A percentile compares a stretch with the other conserved stretches of the same genome.
Conservation (phyloP, 2,329 filamentous ascomycete species). For the Cytospora leucostoma region DNA sequence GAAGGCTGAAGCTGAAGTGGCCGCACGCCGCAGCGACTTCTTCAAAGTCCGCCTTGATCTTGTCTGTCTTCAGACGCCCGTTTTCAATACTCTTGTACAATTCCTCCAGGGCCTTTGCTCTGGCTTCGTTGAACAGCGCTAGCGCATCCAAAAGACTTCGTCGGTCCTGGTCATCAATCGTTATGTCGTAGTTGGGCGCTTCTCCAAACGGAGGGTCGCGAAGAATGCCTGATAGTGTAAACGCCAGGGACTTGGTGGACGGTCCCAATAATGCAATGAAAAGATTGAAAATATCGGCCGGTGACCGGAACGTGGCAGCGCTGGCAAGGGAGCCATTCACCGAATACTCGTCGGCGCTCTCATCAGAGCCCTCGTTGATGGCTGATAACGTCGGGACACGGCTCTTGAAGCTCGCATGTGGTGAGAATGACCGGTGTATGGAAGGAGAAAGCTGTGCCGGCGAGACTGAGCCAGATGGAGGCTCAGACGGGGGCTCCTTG, state of each 20-base stretch:
- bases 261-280: constrained; percentile 90
- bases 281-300: constrained; percentile 85
- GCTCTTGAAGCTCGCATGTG: constrained; percentile 39
- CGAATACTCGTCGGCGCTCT: constrained; percentile 51
- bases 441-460: constrained; percentile 37
- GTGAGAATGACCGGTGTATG: constrained; percentile 34
- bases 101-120: constrained; percentile 72
- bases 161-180: constrained; percentile 76
- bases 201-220: constrained; percentile 81
- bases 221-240: constrained; percentile 84
- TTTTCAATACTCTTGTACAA: constrained; percentile 81
- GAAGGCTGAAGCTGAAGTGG: constrained; percentile 89
- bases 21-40: constrained; percentile 97
- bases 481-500: constrained; percentile 55
- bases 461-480: constrained; percentile 37
- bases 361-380: constrained; percentile 64
- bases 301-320: constrained; percentile 52
- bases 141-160: constrained; percentile 80
- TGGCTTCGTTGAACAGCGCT: constrained; percentile 73
- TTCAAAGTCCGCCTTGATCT: constrained; percentile 88
- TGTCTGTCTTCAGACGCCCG: constrained; percentile 66
- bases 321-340: constrained; percentile 26
- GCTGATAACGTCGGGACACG: constrained; percentile 53
- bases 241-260: constrained; percentile 94
- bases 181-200: constrained; percentile 67